Base-by-base conservation (phyloP, 129 eudicot species). In the Artemisia tridentata region DNA sequence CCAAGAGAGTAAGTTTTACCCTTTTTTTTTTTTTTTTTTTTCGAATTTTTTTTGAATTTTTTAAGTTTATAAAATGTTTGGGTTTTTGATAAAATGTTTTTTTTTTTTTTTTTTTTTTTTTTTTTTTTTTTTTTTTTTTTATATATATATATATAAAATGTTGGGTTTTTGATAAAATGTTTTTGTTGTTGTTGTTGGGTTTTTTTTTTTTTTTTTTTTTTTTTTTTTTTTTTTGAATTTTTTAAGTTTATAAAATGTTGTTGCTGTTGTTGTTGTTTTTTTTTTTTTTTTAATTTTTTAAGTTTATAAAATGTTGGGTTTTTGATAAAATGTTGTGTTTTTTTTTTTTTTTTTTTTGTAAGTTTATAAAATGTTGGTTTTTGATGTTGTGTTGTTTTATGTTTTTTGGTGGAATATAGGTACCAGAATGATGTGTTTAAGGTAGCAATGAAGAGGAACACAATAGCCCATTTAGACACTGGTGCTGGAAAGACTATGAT, bases 401-500 rank as follows among this genome's bases (percentile, higher is more conserved):
- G n/a, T n/a, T 15, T 2, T 18, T 48, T 55, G 50, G 41, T 69
- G 79, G 13, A 50, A 10, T 49, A 1, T 68, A 90, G 97, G 75
- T 85, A 81, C 63, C 84, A 85, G 47, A 1, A 38, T 78, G 80
- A 87, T 71, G 84, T 85, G 69, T 75, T 69, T 25, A 81, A 87
- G 52, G 86, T 85, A 66, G 95, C 91, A 45, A 80, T 78, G 87
- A 48, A 21, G 73, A 82, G 79, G 43, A 91, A 91, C 46, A 88
- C 93, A 0, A 88, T 91, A 59, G 93, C 91, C 1, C 80, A 82
- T 71, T 50, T 91, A 43, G 91, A 88, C 18, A 77, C 85, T 25
- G 88, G 84, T 41, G 78, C 83, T 2, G 90, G 87, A 18, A 91
- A 88, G 71, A 79, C 90, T 20, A 66, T 72, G 85, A 84, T 86